Evolutionary conservation across 352 stramenopile species (phyloP).

Genomic region (Phytophthora europaea): DNA sequence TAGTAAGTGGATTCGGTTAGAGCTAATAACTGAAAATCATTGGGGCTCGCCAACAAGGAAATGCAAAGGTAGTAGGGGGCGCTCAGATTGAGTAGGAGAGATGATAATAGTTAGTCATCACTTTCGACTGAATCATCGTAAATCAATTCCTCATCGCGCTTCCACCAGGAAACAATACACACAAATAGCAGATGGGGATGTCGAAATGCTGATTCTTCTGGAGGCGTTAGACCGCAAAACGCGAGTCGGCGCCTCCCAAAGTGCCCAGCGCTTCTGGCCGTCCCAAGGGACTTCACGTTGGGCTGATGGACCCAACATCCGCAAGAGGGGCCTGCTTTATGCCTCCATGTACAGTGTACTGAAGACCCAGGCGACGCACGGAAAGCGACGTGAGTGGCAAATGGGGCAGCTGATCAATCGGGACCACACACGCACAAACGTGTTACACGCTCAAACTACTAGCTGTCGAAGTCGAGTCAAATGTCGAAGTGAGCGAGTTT

Average conservation of each 20-base stretch:
- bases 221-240: slow-evolving; percentile 67
- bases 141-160: slow-evolving; percentile 56
- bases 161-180: neutral
- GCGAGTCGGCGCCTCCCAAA: slow-evolving; percentile 62
- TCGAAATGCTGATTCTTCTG: slow-evolving; percentile 88
- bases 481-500: neutral
- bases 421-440: neutral
- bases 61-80: slow-evolving; percentile 19
- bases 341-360: slow-evolving; percentile 59
- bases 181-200: slow-evolving; percentile 39
- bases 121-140: slow-evolving; percentile 45
- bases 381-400: slow-evolving; percentile 76
- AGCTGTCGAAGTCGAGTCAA: neutral
- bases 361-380: slow-evolving; percentile 72
- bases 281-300: slow-evolving; percentile 72
- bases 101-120: slow-evolving; percentile 70
- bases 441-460: neutral
- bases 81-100: slow-evolving; percentile 84
- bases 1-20: slow-evolving; percentile 85
- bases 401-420: slow-evolving; percentile 42
- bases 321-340: slow-evolving; percentile 69
- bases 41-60: slow-evolving; percentile 28
- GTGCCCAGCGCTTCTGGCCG: slow-evolving; percentile 81
- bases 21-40: slow-evolving; percentile 93
- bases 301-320: slow-evolving; percentile 88